phyloP scores from a whole-genome alignment of 2,329 filamentous ascomycete species.

The Cryphonectria radicalis region DNA sequence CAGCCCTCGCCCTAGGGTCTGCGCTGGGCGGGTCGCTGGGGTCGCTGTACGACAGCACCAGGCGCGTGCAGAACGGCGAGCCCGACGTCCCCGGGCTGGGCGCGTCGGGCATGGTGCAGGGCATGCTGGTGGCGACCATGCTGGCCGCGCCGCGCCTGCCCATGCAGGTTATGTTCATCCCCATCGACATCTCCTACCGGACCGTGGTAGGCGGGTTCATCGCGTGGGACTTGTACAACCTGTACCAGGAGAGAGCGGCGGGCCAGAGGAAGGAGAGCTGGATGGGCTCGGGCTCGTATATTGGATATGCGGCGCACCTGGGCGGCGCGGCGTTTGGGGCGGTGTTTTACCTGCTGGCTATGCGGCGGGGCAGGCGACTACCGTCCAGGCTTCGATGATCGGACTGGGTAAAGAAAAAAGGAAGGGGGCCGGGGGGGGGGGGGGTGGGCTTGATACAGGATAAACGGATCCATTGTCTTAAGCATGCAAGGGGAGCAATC shows the following conservation, averaged over 20 bases:
- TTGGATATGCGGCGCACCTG: constrained; percentile 35
- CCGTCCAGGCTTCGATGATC: neutral
- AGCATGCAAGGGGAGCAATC: neutral
- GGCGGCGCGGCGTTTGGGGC: constrained; percentile 34
- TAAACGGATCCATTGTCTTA: neutral
- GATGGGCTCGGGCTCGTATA: constrained; percentile 23
- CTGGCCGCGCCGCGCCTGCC: constrained; percentile 27
- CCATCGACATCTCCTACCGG: constrained; percentile 31
- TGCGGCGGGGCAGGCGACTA: constrained; percentile 17
- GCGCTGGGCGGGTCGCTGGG: constrained; percentile 31
- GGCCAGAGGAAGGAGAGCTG: constrained; percentile 24
- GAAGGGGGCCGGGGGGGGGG: too few species aligned
- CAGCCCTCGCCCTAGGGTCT: constrained; percentile 31
- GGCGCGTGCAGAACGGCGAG: constrained; percentile 20
- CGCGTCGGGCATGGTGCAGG: constrained; percentile 34
- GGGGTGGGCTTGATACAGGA: neutral
- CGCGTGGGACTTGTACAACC: constrained; percentile 31
- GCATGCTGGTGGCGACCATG: constrained; percentile 31
- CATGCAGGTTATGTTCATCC: constrained; percentile 32
- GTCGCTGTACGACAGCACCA: constrained; percentile 27
- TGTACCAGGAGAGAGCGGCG: constrained; percentile 21
- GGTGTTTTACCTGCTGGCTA: constrained; percentile 30
- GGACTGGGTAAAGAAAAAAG: neutral
- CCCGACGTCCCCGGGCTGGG: constrained; percentile 29
- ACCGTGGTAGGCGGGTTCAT: constrained; percentile 28